Evolutionary conservation across 345 rosid species (phyloP).

Genomic region (Gossypium thurberi): DNA sequence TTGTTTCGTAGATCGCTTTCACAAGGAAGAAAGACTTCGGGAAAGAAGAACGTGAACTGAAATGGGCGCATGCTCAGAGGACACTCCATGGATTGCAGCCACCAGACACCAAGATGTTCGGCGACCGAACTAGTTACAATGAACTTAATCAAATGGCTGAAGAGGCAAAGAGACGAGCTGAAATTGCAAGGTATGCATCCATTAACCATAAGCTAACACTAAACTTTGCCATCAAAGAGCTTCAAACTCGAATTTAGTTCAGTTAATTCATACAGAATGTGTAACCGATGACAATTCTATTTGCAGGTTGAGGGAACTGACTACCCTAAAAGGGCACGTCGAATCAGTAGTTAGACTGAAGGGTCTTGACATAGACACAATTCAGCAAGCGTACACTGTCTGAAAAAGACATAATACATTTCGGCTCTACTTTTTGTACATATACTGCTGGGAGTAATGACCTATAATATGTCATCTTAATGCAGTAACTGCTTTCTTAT

Average conservation of each 20-base stretch:
- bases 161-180: slow-evolving; percentile 54
- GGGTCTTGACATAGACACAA: slow-evolving; percentile 55
- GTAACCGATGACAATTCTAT: background rate
- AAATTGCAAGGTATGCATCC: slow-evolving; percentile 37
- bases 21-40: slow-evolving; percentile 45
- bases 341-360: slow-evolving; percentile 46
- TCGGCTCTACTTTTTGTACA: slow-evolving; percentile 6
- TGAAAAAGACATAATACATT: slow-evolving; percentile 16
- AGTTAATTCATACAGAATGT: background rate
- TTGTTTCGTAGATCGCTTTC: slow-evolving; percentile 40
- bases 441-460: background rate
- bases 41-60: slow-evolving; percentile 47
- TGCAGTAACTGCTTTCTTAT: slow-evolving; percentile 1
- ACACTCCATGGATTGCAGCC: slow-evolving; percentile 47
- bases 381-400: slow-evolving; percentile 49
- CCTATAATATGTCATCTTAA: background rate
- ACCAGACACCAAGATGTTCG: slow-evolving; percentile 45
- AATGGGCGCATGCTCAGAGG: slow-evolving; percentile 59
- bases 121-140: slow-evolving; percentile 25
- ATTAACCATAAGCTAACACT: background rate
- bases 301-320: slow-evolving; percentile 48
- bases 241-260: background rate
- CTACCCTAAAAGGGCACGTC: slow-evolving; percentile 49
- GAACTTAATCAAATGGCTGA: slow-evolving; percentile 48
- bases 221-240: background rate